phyloP scores from a whole-genome alignment of 2,329 filamentous ascomycete species.

The Chrysosphaeria jannelii region DNA sequence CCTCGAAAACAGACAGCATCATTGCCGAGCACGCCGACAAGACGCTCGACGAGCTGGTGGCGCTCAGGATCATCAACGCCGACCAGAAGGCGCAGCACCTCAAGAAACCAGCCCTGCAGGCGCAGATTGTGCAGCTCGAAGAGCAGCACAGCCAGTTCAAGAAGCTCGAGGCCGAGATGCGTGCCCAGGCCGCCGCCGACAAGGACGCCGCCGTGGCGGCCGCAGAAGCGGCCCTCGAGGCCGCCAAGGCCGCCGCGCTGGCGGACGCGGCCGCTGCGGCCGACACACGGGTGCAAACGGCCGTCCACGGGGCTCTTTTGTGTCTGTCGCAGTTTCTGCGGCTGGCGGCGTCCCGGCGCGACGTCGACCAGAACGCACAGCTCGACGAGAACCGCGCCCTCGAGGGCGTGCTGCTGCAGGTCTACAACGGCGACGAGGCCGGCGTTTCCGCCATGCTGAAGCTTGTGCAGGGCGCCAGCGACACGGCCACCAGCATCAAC shows the following conservation, averaged over 20 bases:
- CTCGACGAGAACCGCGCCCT: constrained; percentile 51
- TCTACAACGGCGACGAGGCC: constrained; percentile 48
- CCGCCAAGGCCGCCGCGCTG: constrained; percentile 21
- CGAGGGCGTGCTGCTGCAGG: constrained; percentile 47
- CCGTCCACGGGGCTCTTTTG: constrained; percentile 32
- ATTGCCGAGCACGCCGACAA: constrained; percentile 38
- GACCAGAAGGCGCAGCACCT: constrained; percentile 51
- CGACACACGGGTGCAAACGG: constrained; percentile 20
- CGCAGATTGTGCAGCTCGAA: constrained; percentile 37
- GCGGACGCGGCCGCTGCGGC: constrained; percentile 24
- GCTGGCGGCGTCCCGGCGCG: constrained; percentile 44
- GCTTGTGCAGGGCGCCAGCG: constrained; percentile 40
- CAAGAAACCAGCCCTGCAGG: constrained; percentile 45
- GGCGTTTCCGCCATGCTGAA: constrained; percentile 50
- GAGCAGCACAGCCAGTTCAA: constrained; percentile 46
- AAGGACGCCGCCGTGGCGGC: constrained; percentile 29
- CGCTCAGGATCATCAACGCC: constrained; percentile 42
- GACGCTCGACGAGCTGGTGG: constrained; percentile 42
- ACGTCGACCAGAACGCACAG: constrained; percentile 32
- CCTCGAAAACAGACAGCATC: constrained; percentile 40
- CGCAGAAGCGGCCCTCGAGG: constrained; percentile 18
- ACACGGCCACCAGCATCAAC: constrained; percentile 31
- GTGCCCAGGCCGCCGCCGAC: constrained; percentile 23
- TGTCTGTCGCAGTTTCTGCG: constrained; percentile 53
- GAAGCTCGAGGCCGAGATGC: constrained; percentile 46